Conservation (phyloP, 2,329 filamentous ascomycete species). For the Scolecobasidium constrictum region DNA sequence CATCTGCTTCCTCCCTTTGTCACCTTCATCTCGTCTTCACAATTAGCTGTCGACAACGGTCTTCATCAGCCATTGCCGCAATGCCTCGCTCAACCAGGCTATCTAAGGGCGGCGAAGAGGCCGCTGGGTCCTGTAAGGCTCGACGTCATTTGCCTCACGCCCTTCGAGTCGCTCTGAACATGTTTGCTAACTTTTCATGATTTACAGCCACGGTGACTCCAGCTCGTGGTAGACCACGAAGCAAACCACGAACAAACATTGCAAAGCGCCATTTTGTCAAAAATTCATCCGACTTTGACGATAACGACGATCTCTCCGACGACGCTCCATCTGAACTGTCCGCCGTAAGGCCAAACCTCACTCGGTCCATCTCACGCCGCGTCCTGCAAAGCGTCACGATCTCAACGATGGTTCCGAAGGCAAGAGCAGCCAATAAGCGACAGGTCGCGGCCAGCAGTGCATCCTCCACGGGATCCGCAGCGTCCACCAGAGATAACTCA, state of each 20-base stretch:
- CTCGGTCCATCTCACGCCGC: not conserved
- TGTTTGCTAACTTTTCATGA: no score
- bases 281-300: constrained; percentile 7
- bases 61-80: no score
- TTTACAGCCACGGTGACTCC: no score
- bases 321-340: not conserved
- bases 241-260: not conserved
- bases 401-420: not conserved
- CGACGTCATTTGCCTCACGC: no score
- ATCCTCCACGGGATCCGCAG: not conserved
- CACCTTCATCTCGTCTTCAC: no score
- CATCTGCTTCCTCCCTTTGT: no score
- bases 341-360: not conserved
- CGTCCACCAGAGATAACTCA: constrained; percentile 30
- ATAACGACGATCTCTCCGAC: not conserved
- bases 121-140: no score
- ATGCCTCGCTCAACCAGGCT: no score
- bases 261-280: constrained; percentile 1
- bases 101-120: no score
- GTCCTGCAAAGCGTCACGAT: constrained; percentile 3
- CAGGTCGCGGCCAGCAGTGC: constrained; percentile 1
- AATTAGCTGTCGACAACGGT: no score
- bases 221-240: not conserved
- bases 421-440: not conserved
- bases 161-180: no score